Conservation (phyloP, 2,329 filamentous ascomycete genomes). For the Camillea tinctor region DNA sequence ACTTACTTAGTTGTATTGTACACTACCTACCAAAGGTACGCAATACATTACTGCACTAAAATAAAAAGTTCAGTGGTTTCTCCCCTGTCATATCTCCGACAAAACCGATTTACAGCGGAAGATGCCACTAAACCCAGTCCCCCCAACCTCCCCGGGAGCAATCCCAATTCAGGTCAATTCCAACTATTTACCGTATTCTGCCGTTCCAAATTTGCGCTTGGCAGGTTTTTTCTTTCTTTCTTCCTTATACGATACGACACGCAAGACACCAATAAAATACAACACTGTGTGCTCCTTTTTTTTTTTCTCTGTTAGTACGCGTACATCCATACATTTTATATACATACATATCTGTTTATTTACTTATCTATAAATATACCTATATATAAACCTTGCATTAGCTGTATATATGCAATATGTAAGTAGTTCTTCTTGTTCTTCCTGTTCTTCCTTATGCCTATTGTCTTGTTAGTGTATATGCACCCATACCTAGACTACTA, state of each 20-base stretch:
- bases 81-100: background rate
- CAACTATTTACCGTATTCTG: background rate
- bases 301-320: background rate
- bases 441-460: too few relatives aligned
- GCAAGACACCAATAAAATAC: background rate
- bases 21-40: too few relatives aligned
- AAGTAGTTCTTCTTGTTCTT: too few relatives aligned
- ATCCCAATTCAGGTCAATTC: background rate
- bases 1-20: too few relatives aligned
- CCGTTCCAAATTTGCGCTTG: background rate
- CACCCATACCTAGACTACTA: background rate
- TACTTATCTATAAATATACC: background rate
- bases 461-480: background rate
- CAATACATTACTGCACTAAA: too few relatives aligned
- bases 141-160: background rate
- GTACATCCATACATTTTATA: too few relatives aligned
- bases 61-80: background rate
- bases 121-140: background rate
- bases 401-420: background rate
- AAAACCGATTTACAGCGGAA: background rate
- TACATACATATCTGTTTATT: background rate
- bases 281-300: background rate
- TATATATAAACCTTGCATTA: background rate
- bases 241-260: too few relatives aligned
- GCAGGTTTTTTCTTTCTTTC: background rate